Percentiles rank a stretch among this genome's conserved stretches.
Conservation (phyloP, 306 rosid species). For the Biancaea sappan region DNA sequence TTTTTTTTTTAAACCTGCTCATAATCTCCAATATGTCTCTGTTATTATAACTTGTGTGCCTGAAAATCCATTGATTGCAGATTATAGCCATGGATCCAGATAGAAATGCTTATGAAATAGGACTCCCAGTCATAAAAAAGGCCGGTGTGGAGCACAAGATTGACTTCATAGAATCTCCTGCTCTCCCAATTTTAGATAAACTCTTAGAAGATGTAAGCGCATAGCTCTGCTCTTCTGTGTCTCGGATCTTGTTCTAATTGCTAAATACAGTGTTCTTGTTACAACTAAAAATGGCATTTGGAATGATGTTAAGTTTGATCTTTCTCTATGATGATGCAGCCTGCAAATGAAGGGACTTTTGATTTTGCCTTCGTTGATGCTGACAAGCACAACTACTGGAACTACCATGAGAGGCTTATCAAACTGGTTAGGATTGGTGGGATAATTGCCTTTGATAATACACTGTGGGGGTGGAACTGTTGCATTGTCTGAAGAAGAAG, state of each 20-base stretch:
- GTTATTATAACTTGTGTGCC: background rate
- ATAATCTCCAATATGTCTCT: background rate
- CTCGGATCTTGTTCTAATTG: background rate
- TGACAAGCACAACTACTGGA: slow-evolving; percentile 45
- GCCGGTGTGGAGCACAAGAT: slow-evolving; percentile 74
- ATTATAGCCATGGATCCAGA: slow-evolving; percentile 57
- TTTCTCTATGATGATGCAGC: slow-evolving; percentile 16
- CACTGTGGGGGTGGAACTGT: slow-evolving; percentile 52
- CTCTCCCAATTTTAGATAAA: slow-evolving; percentile 55
- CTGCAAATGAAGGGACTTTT: slow-evolving; percentile 36
- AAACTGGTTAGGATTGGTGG: slow-evolving; percentile 54
- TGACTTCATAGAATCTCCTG: slow-evolving; percentile 54
- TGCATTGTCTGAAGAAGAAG: slow-evolving; percentile 43
- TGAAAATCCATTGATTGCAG: slow-evolving; percentile 35
- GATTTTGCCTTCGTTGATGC: slow-evolving; percentile 59
- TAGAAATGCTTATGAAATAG: slow-evolving; percentile 55
- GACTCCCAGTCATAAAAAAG: slow-evolving; percentile 57
- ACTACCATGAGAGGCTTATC: slow-evolving; percentile 53
- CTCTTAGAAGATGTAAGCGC: slow-evolving; percentile 51
- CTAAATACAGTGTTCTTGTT: background rate
- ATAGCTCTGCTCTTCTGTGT: background rate
- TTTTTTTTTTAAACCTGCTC: background rate
- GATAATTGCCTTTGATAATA: slow-evolving; percentile 48
- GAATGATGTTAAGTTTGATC: background rate
- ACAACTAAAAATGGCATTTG: too few relatives aligned